These are phyloP conservation scores for Trametes coccinea DNA, from an alignment of 768 basidiomycete species.

Conservation along the genomic window DNA sequence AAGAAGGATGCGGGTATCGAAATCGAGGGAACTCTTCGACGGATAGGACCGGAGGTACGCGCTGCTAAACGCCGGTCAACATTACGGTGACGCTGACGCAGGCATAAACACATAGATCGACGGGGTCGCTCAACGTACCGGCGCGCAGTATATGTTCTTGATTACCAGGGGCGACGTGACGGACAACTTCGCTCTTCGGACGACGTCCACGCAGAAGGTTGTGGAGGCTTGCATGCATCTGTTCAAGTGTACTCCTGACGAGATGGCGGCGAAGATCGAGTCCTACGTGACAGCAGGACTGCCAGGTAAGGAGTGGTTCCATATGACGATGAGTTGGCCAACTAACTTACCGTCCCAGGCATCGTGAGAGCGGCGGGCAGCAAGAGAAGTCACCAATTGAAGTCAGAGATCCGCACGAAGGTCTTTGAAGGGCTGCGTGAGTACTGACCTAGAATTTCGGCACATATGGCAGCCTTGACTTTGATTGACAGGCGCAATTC, in stretches of 20 bases:
- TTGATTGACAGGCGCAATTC: neutral
- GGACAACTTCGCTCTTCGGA: neutral
- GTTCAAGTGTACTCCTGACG: neutral
- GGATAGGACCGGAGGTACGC: neutral
- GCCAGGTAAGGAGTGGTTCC: neutral
- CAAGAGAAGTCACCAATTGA: neutral
- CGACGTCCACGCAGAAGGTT: neutral
- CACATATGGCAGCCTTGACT: neutral
- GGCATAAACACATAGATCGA: neutral
- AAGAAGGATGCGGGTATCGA: neutral
- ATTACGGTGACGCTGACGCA: too few relatives aligned
- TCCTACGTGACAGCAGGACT: neutral
- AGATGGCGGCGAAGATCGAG: constrained; percentile 2
- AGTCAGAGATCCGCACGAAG: neutral
- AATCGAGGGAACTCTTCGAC: neutral
- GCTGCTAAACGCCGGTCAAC: too few relatives aligned
- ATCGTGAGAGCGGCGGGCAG: neutral
- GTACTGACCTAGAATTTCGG: too few relatives aligned
- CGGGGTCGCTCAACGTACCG: neutral
- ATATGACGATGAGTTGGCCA: too few relatives aligned
- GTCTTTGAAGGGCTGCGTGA: neutral
- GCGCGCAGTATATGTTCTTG: neutral
- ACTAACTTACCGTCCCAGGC: neutral
- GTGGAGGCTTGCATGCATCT: neutral
- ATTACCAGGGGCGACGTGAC: neutral